phyloP scores from a whole-genome alignment of 257 asterid genomes.

The Handroanthus guayacan region DNA sequence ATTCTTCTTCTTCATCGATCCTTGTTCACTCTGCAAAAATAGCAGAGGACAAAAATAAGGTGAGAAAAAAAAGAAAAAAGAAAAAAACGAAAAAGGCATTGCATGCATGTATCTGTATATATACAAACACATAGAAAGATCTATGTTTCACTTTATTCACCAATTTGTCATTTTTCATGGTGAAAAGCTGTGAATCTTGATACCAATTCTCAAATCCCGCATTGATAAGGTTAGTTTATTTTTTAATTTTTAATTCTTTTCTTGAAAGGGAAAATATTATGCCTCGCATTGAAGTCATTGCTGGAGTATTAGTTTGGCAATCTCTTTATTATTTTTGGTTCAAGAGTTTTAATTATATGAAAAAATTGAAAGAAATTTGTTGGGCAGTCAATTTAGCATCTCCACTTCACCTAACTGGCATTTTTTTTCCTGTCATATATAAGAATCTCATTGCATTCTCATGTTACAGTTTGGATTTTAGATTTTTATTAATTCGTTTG shows the following conservation, averaged over 20 bases:
- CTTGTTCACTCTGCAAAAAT: conserved; percentile 46
- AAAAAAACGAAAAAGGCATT: conserved; percentile 25
- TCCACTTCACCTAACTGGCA: conserved; percentile 73
- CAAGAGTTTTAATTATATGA: conserved; percentile 31
- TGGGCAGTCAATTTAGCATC: conserved; percentile 63
- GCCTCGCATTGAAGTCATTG: conserved; percentile 50
- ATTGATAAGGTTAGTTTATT: conserved; percentile 44
- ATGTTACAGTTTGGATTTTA: conserved; percentile 35
- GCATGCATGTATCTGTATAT: conserved; percentile 35
- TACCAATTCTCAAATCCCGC: conserved; percentile 36
- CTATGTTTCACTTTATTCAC: conserved; percentile 40
- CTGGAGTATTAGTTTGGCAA: conserved; percentile 58
- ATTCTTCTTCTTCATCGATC: conserved; percentile 49
- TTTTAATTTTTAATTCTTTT: background rate
- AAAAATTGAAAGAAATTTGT: conserved; percentile 50
- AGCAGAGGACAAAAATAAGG: conserved; percentile 36
- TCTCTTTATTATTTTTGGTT: conserved; percentile 42
- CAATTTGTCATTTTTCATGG: conserved; percentile 31
- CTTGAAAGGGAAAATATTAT: conserved; percentile 12
- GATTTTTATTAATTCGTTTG: conserved; percentile 28
- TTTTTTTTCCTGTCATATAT: conserved; percentile 23
- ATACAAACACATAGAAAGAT: conserved; percentile 38
- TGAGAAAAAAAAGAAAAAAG: conserved; percentile 30
- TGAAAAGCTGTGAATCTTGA: conserved; percentile 42
- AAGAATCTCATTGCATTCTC: conserved; percentile 38